phyloP scores from a whole-genome alignment of 2,329 filamentous ascomycete species.

The Beauveria bassiana region DNA sequence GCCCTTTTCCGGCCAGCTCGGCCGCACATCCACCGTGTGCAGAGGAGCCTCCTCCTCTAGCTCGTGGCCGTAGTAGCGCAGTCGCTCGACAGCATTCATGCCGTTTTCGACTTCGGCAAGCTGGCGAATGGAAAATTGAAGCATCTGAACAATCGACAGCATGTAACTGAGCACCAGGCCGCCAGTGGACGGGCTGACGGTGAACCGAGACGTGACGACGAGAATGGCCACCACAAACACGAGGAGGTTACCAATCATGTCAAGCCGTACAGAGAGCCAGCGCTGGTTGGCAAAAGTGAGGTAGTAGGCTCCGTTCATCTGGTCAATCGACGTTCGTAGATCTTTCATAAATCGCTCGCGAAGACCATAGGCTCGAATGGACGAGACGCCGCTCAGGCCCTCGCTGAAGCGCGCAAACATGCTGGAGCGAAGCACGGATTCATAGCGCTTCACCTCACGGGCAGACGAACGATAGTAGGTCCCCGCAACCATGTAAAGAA shows the following conservation, averaged over 20 bases:
- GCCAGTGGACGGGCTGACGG: slow-evolving; percentile 73
- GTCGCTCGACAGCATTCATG: slow-evolving; percentile 92
- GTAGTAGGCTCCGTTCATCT: slow-evolving; percentile 92
- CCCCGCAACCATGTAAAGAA: slow-evolving; percentile 74
- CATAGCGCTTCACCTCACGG: slow-evolving; percentile 89
- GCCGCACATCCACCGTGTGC: slow-evolving; percentile 63
- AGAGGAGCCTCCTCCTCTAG: slow-evolving; percentile 86
- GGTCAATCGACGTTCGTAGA: slow-evolving; percentile 67
- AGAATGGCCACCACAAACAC: slow-evolving; percentile 86
- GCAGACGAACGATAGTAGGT: slow-evolving; percentile 87
- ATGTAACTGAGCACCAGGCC: slow-evolving; percentile 92
- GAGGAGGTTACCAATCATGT: slow-evolving; percentile 73
- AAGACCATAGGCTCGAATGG: slow-evolving; percentile 83
- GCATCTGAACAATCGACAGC: slow-evolving; percentile 85
- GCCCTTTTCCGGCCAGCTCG: slow-evolving; percentile 78
- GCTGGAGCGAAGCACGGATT: slow-evolving; percentile 75
- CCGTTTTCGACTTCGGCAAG: slow-evolving; percentile 94
- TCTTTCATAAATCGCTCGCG: slow-evolving; percentile 64
- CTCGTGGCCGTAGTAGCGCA: slow-evolving; percentile 80
- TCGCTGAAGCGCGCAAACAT: slow-evolving; percentile 92
- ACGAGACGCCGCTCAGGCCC: slow-evolving; percentile 73
- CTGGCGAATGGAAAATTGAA: slow-evolving; percentile 91
- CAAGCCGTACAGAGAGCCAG: slow-evolving; percentile 81
- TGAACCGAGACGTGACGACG: slow-evolving; percentile 85
- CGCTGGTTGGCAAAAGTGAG: slow-evolving; percentile 92